phyloP scores from a whole-genome alignment of 1,139 yeast genomes.

The Debaryomyces sp. region DNA sequence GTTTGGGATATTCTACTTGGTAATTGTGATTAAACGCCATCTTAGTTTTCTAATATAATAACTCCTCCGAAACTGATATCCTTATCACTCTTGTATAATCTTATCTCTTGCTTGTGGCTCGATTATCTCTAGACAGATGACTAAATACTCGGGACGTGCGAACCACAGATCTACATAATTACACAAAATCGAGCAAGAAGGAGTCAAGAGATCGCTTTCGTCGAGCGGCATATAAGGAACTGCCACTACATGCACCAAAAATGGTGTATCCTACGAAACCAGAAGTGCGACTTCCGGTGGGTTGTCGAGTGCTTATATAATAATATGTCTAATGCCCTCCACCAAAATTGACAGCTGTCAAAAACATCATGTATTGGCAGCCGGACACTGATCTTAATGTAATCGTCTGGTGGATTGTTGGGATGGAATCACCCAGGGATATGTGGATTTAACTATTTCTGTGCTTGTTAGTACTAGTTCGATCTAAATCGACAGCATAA shows the following conservation, averaged over 20 bases:
- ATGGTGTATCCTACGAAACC: neutral
- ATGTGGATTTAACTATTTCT: neutral
- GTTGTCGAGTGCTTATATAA: neutral
- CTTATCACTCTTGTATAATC: neutral
- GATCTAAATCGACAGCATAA: neutral
- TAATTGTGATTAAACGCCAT: slow-evolving; percentile 10
- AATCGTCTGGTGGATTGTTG: neutral
- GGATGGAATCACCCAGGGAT: neutral
- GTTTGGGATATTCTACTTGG: slow-evolving; percentile 5
- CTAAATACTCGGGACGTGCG: neutral
- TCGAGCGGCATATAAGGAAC: no score
- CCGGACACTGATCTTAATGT: neutral
- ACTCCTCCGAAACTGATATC: neutral
- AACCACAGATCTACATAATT: neutral
- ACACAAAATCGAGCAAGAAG: neutral
- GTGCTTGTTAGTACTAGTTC: slow-evolving; percentile 1
- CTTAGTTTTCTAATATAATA: neutral
- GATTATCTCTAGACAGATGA: neutral
- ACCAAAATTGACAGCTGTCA: neutral
- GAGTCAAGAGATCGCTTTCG: neutral
- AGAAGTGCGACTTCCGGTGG: neutral
- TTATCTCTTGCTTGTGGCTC: slow-evolving; percentile 7
- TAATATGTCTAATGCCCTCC: neutral
- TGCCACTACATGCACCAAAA: no score
- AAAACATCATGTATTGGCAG: neutral